Evolutionary conservation across 345 rosid genomes (phyloP), one percentile per base, ranked within the genome.

Genomic region (Eucalyptus virginea): DNA sequence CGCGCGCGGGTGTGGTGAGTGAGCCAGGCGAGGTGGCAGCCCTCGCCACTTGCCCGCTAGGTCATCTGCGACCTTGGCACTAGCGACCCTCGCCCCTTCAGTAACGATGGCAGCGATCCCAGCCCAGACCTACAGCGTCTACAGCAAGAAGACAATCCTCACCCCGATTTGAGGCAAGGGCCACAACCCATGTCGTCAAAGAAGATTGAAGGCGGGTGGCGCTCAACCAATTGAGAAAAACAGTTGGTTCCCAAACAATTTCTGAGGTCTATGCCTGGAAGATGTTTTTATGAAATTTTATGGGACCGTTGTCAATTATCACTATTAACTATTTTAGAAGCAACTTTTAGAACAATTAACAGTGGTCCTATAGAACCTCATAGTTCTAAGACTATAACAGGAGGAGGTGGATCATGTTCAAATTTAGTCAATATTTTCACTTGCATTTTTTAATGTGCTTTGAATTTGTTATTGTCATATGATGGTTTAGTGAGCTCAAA

Each of bases 301-400:
- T 50, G 8, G 3, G 8, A 6, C 1, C 4, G 1, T 1, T 12
- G 2, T 12, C 5, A 48, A 48, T 48, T 12, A 1, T 48, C 2
- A 2, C 2, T 16, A 6, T 50, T 1, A 50, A 50, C 52, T 50
- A 16, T 50, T 50, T 50, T 50, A 50, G 16, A 50, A 50, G 3
- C 0, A 16, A 2, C 3, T 50, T 15, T 15, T 50, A 50, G 0
- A 50, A 50, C 6, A 50, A 50, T 50, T 50, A 0, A 50, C 0
- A 13, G 0, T 50, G 0, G 3, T 50, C 0, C 0, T 50, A 15
- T 0, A 50, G 5, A 5, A 50, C 0, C 19, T 50, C 52, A 16
- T 0, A 50, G 1, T 50, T 16, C 3, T 16, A 50, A 50, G 0
- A 50, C 52, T 50, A 50, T 0, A 50, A 50, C 0, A 16, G 1